Evolutionary conservation across 2,329 filamentous ascomycete genomes (phyloP).

Genomic region (Hymenotorrendiella dingleyae): DNA sequence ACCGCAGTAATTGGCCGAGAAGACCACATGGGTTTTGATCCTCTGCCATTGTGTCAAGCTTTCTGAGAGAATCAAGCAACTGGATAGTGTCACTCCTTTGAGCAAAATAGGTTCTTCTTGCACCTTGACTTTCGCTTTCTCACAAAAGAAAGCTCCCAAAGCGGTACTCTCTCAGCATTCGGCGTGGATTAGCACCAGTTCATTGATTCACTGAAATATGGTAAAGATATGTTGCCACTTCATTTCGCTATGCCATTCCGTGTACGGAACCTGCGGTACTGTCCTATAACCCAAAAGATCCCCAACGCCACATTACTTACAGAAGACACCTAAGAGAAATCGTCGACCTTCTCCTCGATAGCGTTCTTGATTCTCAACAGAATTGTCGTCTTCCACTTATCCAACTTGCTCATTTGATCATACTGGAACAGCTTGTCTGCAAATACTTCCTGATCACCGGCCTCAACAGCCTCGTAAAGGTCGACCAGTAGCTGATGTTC

Average conservation of each 20-base stretch:
- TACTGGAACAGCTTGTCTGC: conserved; percentile 82
- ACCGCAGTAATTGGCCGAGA: no score
- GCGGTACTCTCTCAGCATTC: no score
- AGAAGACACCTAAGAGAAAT: conserved; percentile 49
- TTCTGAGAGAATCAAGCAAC: no score
- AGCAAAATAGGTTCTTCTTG: no score
- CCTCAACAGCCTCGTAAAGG: conserved; percentile 67
- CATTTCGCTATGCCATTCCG: background rate
- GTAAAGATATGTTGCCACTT: no score
- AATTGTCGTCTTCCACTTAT: conserved; percentile 94
- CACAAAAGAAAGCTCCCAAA: no score
- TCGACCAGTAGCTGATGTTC: conserved; percentile 79
- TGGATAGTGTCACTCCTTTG: no score
- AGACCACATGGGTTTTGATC: no score
- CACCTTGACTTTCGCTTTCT: no score
- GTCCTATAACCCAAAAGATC: conserved; percentile 5
- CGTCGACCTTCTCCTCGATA: conserved; percentile 67
- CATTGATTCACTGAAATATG: no score
- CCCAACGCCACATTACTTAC: conserved; percentile 4
- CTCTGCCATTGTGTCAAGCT: no score
- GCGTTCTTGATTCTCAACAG: conserved; percentile 76
- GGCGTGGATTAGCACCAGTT: no score
- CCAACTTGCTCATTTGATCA: conserved; percentile 87
- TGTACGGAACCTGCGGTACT: conserved; percentile 2
- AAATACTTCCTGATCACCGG: conserved; percentile 75